These are phyloP conservation scores for Exophiala lecanii-corni DNA, from an alignment of 2,329 filamentous ascomycete species.

Conservation along the genomic window DNA sequence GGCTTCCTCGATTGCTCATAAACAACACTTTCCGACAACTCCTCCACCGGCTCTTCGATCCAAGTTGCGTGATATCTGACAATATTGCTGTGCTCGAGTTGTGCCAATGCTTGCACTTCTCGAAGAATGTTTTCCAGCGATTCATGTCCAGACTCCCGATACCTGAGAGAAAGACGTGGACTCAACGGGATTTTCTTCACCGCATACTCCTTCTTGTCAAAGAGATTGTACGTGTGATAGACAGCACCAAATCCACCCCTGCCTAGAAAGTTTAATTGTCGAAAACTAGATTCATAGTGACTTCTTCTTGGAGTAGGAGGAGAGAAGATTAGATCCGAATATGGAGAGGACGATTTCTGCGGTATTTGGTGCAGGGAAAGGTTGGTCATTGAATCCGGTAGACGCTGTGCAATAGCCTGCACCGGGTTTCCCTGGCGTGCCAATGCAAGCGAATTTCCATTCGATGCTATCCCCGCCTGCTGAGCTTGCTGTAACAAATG, in stretches of 20 bases:
- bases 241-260: constrained; percentile 64
- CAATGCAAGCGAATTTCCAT: constrained; percentile 15
- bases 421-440: constrained; percentile 5
- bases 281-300: constrained; percentile 48
- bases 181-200: constrained; percentile 62
- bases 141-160: constrained; percentile 48
- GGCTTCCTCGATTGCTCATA: constrained; percentile 2
- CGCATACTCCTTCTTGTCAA: constrained; percentile 60
- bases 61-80: constrained; percentile 63
- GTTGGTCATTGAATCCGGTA: constrained; percentile 23
- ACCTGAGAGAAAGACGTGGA: constrained; percentile 46
- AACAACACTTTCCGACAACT: constrained; percentile 1
- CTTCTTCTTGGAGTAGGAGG: constrained; percentile 31
- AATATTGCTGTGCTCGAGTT: constrained; percentile 60
- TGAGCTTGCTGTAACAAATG: constrained; percentile 9
- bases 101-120: constrained; percentile 59
- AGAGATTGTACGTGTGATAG: constrained; percentile 56
- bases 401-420: constrained; percentile 2
- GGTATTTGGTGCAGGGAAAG: constrained; percentile 13
- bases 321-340: constrained; percentile 20
- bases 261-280: constrained; percentile 53
- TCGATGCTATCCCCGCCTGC: constrained; percentile 3
- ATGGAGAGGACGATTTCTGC: constrained; percentile 15
- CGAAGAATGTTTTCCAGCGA: constrained; percentile 55
- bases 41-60: constrained; percentile 46